These are phyloP conservation scores for Lachancea lanzarotensis DNA, from an alignment of 805 yeast genomes.

Conservation along the genomic window DNA sequence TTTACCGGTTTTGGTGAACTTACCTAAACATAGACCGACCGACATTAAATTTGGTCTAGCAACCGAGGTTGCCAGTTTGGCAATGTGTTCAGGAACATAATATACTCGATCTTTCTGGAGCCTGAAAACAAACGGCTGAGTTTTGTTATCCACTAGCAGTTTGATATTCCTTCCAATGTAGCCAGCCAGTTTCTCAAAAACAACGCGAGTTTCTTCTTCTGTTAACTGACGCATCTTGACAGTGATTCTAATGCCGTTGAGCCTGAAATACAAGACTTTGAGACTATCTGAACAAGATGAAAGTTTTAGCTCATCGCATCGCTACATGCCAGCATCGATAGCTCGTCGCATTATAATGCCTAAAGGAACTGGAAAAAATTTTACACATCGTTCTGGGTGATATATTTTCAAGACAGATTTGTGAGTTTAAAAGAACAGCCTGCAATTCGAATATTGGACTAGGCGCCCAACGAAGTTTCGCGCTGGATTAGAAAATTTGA, in stretches of 20 bases:
- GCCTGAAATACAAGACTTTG: neutral
- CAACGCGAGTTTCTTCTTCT: conserved; percentile 93
- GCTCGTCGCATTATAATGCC: conserved; percentile 15
- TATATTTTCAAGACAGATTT: no score
- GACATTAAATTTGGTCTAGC: conserved; percentile 89
- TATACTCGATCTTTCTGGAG: conserved; percentile 95
- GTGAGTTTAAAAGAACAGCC: no score
- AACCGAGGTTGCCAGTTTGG: conserved; percentile 83
- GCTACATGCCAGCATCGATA: neutral
- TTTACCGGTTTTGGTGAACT: conserved; percentile 95
- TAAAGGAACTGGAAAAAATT: conserved; percentile 12
- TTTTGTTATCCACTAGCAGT: conserved; percentile 70
- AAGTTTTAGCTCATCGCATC: conserved; percentile 4
- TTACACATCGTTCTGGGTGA: conserved; percentile 2
- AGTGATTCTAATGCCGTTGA: neutral
- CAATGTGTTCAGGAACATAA: conserved; percentile 76
- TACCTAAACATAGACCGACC: conserved; percentile 88
- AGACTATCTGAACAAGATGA: neutral
- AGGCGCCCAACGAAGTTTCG: no score
- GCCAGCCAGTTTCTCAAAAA: conserved; percentile 92
- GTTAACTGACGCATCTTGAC: conserved; percentile 80
- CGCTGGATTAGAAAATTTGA: no score
- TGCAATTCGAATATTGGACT: no score
- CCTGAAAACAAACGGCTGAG: conserved; percentile 87
- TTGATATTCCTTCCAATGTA: conserved; percentile 96